These are phyloP conservation scores for Trebouxia sp. DNA, from an alignment of 139 green algal genomes.

Conservation along the genomic window DNA sequence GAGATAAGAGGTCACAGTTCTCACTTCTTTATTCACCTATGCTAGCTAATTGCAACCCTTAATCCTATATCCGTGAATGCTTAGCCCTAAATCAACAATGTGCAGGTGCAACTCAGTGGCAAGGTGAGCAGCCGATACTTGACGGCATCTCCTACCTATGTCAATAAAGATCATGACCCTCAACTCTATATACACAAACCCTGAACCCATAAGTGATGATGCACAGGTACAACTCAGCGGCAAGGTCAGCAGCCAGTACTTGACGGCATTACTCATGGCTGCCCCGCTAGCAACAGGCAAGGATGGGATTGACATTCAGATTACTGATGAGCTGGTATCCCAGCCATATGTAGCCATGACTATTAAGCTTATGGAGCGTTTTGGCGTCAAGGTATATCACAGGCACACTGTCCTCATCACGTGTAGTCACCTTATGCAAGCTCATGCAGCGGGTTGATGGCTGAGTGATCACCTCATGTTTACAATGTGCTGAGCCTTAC, in stretches of 20 bases:
- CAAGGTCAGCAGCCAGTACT: conserved; percentile 88
- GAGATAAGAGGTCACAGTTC: no score
- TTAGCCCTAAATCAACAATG: conserved; percentile 89
- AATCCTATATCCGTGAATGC: conserved; percentile 95
- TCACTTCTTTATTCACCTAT: no score
- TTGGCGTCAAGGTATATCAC: conserved; percentile 68
- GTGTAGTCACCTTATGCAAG: not conserved
- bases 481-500: not conserved
- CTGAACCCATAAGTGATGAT: not conserved
- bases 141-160: no score
- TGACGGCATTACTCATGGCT: conserved; percentile 98
- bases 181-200: not conserved
- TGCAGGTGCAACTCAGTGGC: conserved; percentile 79
- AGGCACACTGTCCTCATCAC: not conserved
- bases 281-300: conserved; percentile 81
- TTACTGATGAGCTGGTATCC: conserved; percentile 92
- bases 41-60: no score
- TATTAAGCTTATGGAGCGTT: conserved; percentile 95
- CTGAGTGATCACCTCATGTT: not conserved
- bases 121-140: conserved; percentile 67
- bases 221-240: conserved; percentile 74
- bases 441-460: not conserved
- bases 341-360: conserved; percentile 99
- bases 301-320: conserved; percentile 75
- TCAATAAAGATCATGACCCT: not conserved